Evolutionary conservation across 306 rosid species (phyloP), one percentile per base, ranked within the genome.

Genomic region (Benincasa hispida): DNA sequence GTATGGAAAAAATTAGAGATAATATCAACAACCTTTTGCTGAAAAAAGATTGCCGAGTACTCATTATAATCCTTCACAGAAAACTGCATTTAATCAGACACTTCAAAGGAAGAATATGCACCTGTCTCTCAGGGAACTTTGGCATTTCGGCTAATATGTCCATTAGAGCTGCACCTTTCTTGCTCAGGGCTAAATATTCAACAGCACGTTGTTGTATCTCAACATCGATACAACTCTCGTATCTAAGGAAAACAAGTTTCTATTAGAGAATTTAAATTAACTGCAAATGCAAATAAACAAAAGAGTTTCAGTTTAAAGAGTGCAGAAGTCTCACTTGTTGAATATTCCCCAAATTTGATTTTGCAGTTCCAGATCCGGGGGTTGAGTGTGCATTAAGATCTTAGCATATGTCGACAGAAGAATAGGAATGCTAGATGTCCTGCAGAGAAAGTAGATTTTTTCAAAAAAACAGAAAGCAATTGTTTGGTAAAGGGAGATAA

Each of bases 201-300:
- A 87, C 97, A 82, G 99, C 99, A 68, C 99, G 88, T 78, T 95
- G 99, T 84, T 95, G 99, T 86, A 95, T 92, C 86, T 95, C 99
- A 34, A 87, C 99, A 84, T 95, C 99, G 79, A 95, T 95, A 82
- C 96, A 95, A 87, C 99, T 95, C 88, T 91, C 98, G 32, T 95
- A 95, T 81, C 99, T 95, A 82, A 77, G 74, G 72, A 77, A 77
- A 70, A 22, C 74, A 80, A 72, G 55, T 61, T 66, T 78, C 67
- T 74, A 81, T 85, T 76, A 88, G 58, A 77, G 54, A 77, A 77
- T n/a, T 65, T 77, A 28, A 30, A 50, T 77, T 53, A 34, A 21
- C 60, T 32, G 66, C 58, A 37, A 53, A 67, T 39, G 51, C 70
- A 62, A 72, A 28, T 70, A 57, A 62, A 62, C 48, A 42, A 12